Evolutionary conservation across 495 filamentous ascomycete species (phyloP).

Genomic region (Tuber borchii): DNA sequence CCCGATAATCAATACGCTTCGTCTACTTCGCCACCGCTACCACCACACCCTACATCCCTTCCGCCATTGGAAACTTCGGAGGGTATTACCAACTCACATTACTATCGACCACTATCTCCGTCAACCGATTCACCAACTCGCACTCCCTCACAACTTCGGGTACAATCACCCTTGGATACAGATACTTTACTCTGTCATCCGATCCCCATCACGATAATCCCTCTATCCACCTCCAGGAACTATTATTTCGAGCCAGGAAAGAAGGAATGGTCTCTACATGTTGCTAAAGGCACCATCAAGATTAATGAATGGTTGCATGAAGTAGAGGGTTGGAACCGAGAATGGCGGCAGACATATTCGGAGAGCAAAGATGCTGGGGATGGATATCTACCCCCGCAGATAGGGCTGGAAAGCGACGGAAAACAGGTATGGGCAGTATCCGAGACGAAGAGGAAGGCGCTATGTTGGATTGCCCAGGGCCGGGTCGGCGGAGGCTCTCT

Average conservation of each 20-base stretch:
- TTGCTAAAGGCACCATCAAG: constrained; percentile 36
- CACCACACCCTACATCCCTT: no score
- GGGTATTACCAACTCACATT: constrained; percentile 36
- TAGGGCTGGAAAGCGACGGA: constrained; percentile 27
- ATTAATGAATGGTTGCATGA: constrained; percentile 40
- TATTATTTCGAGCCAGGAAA: constrained; percentile 31
- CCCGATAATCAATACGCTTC: no score
- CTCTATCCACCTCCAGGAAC: constrained; percentile 24
- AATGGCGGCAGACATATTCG: constrained; percentile 23
- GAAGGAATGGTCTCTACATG: constrained; percentile 37
- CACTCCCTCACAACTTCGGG: constrained; percentile 26
- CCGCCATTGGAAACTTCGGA: no score
- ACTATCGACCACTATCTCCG: constrained; percentile 21
- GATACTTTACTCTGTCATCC: constrained; percentile 35
- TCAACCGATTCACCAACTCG: constrained; percentile 36
- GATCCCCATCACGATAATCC: constrained; percentile 33
- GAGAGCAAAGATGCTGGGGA: constrained; percentile 24
- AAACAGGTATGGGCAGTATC: constrained; percentile 23
- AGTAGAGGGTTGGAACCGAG: constrained; percentile 37
- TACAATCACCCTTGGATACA: constrained; percentile 34
- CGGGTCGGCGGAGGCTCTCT: no score
- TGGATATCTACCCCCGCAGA: constrained; percentile 36
- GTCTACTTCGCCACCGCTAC: no score
- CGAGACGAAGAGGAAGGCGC: constrained; percentile 33
- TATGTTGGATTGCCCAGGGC: no score